Evolutionary conservation across 2,329 filamentous ascomycete species (phyloP), one percentile per base, ranked within the genome.

Genomic region (Chaetomium strumarium): DNA sequence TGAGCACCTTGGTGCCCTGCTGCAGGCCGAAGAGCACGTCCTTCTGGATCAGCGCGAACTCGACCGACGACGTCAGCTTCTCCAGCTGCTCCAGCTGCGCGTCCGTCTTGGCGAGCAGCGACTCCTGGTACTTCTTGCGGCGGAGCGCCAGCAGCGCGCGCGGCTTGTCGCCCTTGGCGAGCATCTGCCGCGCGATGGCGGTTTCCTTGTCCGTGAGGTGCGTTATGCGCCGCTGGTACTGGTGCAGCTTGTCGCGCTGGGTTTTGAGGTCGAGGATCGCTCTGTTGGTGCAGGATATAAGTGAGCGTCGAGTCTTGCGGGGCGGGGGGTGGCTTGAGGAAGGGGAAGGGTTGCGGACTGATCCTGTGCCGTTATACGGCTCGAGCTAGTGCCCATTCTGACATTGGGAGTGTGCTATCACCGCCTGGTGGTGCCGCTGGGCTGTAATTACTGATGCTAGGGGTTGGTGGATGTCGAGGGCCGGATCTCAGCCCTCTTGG

Each of bases 251-350:
- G 77, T 99, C 93, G 70, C 93, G 91, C 75, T 97, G 92, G 72
- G 84, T 90, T 75, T 97, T 97, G 75, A 97, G 87, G 73, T 97
- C 91, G 65, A 97, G 86, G 71, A 97, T 96, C 55, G 92, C 92
- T 75, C 91, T 96, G 67, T 17, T 19, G 10, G 4, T 24, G 14
- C 6, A 24, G 10, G 12, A 45, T 44, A 48, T 38, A 38, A 53
- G 44, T 24, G 16, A 46, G 38, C 10, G n/a, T 12, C 5, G 14
- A 10, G 33, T 3, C 5, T n/a, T 34, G 31, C 24, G 19, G 43
- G 44, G 38, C 36, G 41, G 38, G 46, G 48, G 41, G 47, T n/a
- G 38, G 46, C n/a, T n/a, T n/a, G 38, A 50, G 51, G 45, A 49
- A 33, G 38, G 51, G 45, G 39, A 19, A 19, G 31, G 29, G 30